A percentile compares a stretch with the other conserved stretches of the same genome.
Conservation (phyloP, 2,329 filamentous ascomycete genomes). For the Trichoderma sp. region DNA sequence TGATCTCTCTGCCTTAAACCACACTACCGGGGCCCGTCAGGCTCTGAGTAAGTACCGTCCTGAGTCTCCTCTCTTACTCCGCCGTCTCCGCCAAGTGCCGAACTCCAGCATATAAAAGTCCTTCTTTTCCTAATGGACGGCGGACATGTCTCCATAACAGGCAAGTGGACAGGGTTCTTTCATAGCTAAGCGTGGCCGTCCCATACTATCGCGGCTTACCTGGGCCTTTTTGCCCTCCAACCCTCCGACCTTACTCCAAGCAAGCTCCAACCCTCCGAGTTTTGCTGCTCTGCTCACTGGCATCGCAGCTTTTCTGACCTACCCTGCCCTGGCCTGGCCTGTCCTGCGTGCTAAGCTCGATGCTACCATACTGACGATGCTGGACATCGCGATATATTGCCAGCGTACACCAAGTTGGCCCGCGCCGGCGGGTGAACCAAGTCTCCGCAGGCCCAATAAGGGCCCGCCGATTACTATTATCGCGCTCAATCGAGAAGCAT, state of each 20-base stretch:
- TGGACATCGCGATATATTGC: not conserved
- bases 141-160: constrained; percentile 18
- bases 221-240: not conserved
- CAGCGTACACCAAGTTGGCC: constrained; percentile 17
- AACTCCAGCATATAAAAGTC: not conserved
- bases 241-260: not conserved
- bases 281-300: not conserved
- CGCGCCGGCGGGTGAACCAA: constrained; percentile 20
- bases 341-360: not conserved
- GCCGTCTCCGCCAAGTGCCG: constrained; percentile 13
- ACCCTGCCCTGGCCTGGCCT: not conserved
- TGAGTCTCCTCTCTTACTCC: not conserved
- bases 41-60: not conserved
- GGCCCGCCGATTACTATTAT: constrained; percentile 11
- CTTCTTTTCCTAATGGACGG: not conserved
- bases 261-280: not conserved
- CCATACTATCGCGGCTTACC: not conserved
- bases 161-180: constrained; percentile 2
- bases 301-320: constrained; percentile 2
- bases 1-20: constrained; percentile 11
- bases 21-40: not conserved
- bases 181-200: not conserved
- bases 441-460: constrained; percentile 23
- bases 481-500: not conserved
- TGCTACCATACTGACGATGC: constrained; percentile 1